These are phyloP conservation scores for Clarireedia sp. DNA, from an alignment of 2,329 filamentous ascomycete genomes.

Conservation along the genomic window DNA sequence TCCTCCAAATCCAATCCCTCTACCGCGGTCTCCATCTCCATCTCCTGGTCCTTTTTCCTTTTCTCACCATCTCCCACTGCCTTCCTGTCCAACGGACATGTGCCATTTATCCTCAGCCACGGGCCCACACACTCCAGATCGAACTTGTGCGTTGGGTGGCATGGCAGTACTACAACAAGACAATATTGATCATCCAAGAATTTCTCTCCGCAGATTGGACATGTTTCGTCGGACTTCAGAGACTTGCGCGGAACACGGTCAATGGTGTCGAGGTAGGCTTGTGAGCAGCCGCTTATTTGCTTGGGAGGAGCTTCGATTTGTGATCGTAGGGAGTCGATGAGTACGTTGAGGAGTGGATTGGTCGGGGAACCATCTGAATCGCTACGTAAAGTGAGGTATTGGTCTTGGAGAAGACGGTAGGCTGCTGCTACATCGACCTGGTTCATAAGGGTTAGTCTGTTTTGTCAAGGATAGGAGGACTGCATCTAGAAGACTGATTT, in stretches of 20 bases:
- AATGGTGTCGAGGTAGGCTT: constrained; percentile 51
- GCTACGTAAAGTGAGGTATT: constrained; percentile 43
- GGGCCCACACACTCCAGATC: constrained; percentile 62
- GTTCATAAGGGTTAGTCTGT: not conserved
- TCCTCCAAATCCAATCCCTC: not conserved
- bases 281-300: constrained; percentile 45
- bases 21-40: not conserved
- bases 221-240: constrained; percentile 43
- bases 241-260: constrained; percentile 48
- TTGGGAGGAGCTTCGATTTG: constrained; percentile 46
- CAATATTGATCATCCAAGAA: constrained; percentile 55
- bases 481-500: not conserved
- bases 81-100: constrained; percentile 54
- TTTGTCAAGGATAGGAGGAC: not conserved
- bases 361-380: constrained; percentile 34
- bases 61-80: constrained; percentile 37
- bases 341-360: constrained; percentile 42
- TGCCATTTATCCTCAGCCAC: constrained; percentile 57
- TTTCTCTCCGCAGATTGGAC: constrained; percentile 55
- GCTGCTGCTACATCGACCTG: constrained; percentile 46
- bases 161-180: constrained; percentile 57
- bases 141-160: constrained; percentile 49
- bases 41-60: constrained; percentile 39
- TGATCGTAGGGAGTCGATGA: constrained; percentile 40
- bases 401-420: constrained; percentile 53